These are phyloP conservation scores for Tardiomyces depauwii DNA, from an alignment of 1,139 yeast species.

Conservation along the genomic window DNA sequence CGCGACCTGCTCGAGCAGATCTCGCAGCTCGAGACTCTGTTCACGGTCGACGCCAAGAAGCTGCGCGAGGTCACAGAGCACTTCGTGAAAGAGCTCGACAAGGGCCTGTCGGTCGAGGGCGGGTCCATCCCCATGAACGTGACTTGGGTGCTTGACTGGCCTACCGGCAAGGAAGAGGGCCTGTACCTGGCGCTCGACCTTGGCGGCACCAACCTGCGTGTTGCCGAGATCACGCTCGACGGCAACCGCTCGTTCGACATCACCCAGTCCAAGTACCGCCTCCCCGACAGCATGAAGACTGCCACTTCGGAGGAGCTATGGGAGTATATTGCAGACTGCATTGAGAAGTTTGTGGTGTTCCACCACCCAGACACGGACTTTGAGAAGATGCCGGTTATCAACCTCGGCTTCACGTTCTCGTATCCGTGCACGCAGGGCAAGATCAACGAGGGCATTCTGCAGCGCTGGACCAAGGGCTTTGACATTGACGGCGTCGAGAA, in stretches of 20 bases:
- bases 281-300: slow-evolving; percentile 69
- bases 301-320: slow-evolving; percentile 70
- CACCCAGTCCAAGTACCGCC: slow-evolving; percentile 63
- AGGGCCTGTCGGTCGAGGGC: slow-evolving; percentile 29
- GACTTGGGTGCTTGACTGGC: slow-evolving; percentile 90
- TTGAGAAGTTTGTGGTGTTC: slow-evolving; percentile 49
- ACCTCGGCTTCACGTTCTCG: slow-evolving; percentile 91
- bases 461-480: slow-evolving; percentile 97
- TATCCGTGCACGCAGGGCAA: slow-evolving; percentile 83
- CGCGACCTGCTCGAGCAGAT: slow-evolving; percentile 50
- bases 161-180: slow-evolving; percentile 86
- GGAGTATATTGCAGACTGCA: slow-evolving; percentile 75
- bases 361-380: slow-evolving; percentile 43
- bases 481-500: slow-evolving; percentile 94
- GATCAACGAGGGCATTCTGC: slow-evolving; percentile 77
- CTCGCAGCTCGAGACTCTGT: slow-evolving; percentile 45
- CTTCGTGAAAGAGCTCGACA: slow-evolving; percentile 60
- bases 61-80: slow-evolving; percentile 59
- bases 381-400: slow-evolving; percentile 39
- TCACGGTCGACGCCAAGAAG: slow-evolving; percentile 50
- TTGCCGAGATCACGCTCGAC: slow-evolving; percentile 68
- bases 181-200: slow-evolving; percentile 85
- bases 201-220: slow-evolving; percentile 92
- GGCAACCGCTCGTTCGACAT: slow-evolving; percentile 76
- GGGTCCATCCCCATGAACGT: slow-evolving; percentile 73